Evolutionary conservation across 2,329 filamentous ascomycete species (phyloP).

Genomic region (Hypomyces perniciosus): DNA sequence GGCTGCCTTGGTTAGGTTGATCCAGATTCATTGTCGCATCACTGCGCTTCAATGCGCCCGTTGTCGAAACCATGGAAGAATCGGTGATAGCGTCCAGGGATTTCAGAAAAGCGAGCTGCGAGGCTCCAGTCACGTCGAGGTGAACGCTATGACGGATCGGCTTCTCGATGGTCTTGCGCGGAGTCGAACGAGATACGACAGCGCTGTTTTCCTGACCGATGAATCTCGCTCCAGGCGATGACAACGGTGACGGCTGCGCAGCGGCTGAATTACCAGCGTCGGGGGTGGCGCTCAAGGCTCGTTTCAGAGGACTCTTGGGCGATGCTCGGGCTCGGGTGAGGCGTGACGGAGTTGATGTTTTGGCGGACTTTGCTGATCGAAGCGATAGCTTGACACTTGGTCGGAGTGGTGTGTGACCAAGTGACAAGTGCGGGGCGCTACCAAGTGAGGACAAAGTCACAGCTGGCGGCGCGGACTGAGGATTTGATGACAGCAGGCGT

Average conservation of each 20-base stretch:
- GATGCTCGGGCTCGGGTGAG: conserved; percentile 61
- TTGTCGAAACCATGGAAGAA: conserved; percentile 31
- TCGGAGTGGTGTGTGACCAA: conserved; percentile 58
- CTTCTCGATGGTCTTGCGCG: conserved; percentile 35
- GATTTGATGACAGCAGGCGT: conserved; percentile 25
- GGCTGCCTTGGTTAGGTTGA: conserved; percentile 70
- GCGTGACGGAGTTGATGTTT: conserved; percentile 39
- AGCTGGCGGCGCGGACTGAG: conserved; percentile 32
- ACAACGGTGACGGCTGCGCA: conserved; percentile 41
- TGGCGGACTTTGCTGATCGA: conserved; percentile 56
- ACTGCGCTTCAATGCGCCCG: conserved; percentile 85
- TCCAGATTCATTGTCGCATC: conserved; percentile 87
- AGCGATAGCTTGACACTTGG: conserved; percentile 62
- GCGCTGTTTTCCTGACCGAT: conserved; percentile 41
- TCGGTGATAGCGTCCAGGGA: conserved; percentile 41
- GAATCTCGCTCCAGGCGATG: conserved; percentile 29
- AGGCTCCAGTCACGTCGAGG: conserved; percentile 49
- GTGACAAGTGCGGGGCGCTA: conserved; percentile 34
- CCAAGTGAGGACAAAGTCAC: conserved; percentile 23
- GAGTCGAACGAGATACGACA: conserved; percentile 25
- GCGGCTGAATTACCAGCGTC: conserved; percentile 63
- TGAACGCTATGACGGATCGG: conserved; percentile 49
- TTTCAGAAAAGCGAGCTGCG: conserved; percentile 45
- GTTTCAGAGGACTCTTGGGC: conserved; percentile 75
- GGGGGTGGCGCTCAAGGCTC: conserved; percentile 63